Base-by-base conservation (phyloP, 495 filamentous ascomycete genomes). In the Penicillium samsonianum region DNA sequence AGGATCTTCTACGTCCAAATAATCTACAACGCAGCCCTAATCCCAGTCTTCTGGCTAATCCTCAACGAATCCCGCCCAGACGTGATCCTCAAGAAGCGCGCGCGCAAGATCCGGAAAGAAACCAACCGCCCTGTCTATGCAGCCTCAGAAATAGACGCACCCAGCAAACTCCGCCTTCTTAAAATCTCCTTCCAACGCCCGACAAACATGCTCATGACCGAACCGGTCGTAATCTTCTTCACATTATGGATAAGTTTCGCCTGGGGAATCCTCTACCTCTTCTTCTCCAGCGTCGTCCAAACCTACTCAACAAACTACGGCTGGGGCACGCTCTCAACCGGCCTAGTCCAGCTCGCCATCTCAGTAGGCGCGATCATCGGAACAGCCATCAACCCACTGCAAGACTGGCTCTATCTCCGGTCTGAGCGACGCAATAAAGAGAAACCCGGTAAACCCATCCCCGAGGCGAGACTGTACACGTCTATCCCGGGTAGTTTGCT, bases 31-130 rank as follows among this genome's bases (percentile, higher is more conserved):
- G 72, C 71, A 4, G 71, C 64, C 16, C 55, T 78, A 2, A 54
- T 78, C 19, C 78, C 77, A 0, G 35, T 80, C 17, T 72, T 82
- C 62, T 73, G 59, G 60, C 23, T 82, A 14, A 62, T 75, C 16
- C 66, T 83, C 12, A 48, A 56, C 4, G 79, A 82, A 55, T 79
- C 75, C 20, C 73, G 78, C 5, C 57, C 61, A 0, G 66, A 69
- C 28, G 73, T 75, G 3, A 84, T 92, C 55, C 81, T 92, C 10
- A 77, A 78, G 2, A 63, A 70, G 5, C 80, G 87, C 14, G 89
- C 88, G 7, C 78, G 76, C 56, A 86, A 84, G 60, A 70, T 91
- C 30, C 78, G 88, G 17, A 73, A 81, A 35, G 66, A 82, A 49
- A 90, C 87, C 1, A 84, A 85, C 2, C 67, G 65, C 2, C 64